Conservation (phyloP, 331 rosid species). For the Rhamnella rubrinervis region DNA sequence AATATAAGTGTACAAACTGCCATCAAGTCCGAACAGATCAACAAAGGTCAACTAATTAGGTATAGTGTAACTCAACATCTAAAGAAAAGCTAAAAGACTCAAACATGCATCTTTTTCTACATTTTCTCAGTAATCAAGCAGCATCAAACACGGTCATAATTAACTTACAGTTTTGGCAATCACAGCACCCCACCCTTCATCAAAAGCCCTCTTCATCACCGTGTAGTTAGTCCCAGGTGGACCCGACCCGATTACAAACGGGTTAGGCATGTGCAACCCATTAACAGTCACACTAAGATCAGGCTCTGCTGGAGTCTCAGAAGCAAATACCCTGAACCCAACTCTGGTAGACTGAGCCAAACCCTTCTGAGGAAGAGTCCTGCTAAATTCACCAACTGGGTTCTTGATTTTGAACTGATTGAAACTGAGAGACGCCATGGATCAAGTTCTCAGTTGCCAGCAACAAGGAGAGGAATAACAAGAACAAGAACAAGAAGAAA, state of each 20-base stretch:
- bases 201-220: slow-evolving; percentile 96
- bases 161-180: slow-evolving; percentile 91
- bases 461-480: neutral
- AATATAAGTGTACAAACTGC: no score
- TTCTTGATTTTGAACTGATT: slow-evolving; percentile 49
- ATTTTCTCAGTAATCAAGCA: slow-evolving; percentile 17
- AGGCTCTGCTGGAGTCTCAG: slow-evolving; percentile 61
- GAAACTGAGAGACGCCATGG: slow-evolving; percentile 68
- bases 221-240: slow-evolving; percentile 98
- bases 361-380: slow-evolving; percentile 29
- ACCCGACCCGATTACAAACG: slow-evolving; percentile 94
- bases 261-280: slow-evolving; percentile 87
- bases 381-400: slow-evolving; percentile 49
- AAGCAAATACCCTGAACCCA: slow-evolving; percentile 69
- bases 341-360: slow-evolving; percentile 42
- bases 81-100: neutral
- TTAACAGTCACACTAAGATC: slow-evolving; percentile 89
- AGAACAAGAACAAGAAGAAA: neutral
- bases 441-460: slow-evolving; percentile 14
- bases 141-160: neutral
- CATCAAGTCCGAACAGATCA: no score
- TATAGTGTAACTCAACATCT: no score
- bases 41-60: no score
- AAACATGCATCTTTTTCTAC: neutral
- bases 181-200: slow-evolving; percentile 99